Conservation (phyloP, 257 asterid species). For the Nicotiana paniculata region DNA sequence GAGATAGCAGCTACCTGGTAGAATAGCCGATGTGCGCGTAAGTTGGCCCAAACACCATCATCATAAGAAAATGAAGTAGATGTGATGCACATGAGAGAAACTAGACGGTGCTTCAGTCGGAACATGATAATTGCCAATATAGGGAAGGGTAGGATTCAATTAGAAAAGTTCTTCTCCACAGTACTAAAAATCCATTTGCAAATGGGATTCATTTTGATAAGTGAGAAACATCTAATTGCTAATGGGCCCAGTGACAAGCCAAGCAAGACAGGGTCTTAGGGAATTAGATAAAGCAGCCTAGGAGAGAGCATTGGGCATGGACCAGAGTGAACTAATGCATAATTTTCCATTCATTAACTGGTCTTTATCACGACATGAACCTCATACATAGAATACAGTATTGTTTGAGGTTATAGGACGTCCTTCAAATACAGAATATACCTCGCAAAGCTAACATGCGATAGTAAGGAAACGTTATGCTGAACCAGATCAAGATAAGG, state of each 20-base stretch:
- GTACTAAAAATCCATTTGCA: not conserved
- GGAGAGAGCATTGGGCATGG: not conserved
- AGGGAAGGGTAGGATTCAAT: not conserved
- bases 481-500: not conserved
- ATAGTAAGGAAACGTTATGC: not conserved
- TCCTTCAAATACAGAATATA: not conserved
- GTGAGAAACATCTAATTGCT: not conserved
- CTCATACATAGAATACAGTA: not conserved
- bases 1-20: not conserved
- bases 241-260: constrained; percentile 4
- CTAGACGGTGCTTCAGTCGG: not conserved
- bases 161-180: not conserved
- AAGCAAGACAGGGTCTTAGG: not conserved
- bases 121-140: not conserved
- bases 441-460: not conserved
- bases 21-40: not conserved
- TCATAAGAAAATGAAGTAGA: not conserved
- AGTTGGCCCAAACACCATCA: not conserved
- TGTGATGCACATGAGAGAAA: not conserved
- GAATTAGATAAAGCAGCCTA: not conserved
- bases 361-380: not conserved
- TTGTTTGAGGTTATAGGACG: not conserved
- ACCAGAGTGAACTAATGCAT: not conserved
- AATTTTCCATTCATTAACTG: not conserved
- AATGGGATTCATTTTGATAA: not conserved